Conservation (phyloP, 2,329 filamentous ascomycete species). For the Pestalotiopsis sp. region DNA sequence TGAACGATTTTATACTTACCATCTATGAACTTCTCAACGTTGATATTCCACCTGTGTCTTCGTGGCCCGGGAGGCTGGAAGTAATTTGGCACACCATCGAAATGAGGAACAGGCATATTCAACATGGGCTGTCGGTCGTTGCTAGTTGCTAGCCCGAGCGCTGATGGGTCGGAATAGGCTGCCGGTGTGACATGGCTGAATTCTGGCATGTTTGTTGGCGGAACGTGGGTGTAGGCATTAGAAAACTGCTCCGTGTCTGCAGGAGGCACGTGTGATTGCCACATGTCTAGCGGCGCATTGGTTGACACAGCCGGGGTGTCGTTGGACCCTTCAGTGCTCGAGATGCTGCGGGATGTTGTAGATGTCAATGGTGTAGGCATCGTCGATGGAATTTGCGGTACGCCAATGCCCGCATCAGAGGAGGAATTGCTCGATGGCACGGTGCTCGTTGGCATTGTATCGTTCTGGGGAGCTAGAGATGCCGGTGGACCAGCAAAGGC, state of each 20-base stretch:
- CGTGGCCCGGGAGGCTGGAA: background rate
- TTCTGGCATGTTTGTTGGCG: background rate
- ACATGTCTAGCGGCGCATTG: conserved; percentile 2
- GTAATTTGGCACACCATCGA: background rate
- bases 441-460: background rate
- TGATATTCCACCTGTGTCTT: conserved; percentile 18
- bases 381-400: background rate
- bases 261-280: background rate
- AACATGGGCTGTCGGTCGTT: background rate
- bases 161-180: background rate
- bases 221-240: background rate
- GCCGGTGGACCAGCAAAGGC: conserved; percentile 33
- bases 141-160: background rate
- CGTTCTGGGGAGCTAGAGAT: background rate
- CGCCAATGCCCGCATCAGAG: background rate
- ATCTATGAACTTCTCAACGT: conserved; percentile 29
- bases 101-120: background rate
- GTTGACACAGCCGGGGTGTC: conserved; percentile 12
- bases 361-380: background rate
- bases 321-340: background rate
- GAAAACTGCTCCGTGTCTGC: background rate
- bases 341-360: background rate
- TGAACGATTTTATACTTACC: conserved; percentile 24
- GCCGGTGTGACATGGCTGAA: background rate
- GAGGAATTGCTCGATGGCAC: background rate